phyloP scores from a whole-genome alignment of 352 stramenopile species.

The Pythium rhizo-oryzae region DNA sequence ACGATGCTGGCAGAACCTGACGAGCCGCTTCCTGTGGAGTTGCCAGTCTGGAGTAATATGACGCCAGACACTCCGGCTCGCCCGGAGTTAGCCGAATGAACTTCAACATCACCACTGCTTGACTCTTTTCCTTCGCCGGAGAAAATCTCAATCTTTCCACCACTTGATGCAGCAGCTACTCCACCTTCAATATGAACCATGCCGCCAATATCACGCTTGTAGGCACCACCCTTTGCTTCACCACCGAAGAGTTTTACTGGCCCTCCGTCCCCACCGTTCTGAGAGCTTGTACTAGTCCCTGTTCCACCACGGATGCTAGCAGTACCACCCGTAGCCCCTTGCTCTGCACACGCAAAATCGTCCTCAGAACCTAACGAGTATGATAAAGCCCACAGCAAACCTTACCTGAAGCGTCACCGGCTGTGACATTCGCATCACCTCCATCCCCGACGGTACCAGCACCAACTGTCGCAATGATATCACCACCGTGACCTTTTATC shows the following conservation, averaged over 20 bases:
- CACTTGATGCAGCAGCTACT: conserved; percentile 45
- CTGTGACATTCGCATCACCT: conserved; percentile 63
- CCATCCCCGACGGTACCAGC: conserved; percentile 38
- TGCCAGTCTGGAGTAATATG: conserved; percentile 72
- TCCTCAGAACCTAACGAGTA: neutral
- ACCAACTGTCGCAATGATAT: conserved; percentile 40
- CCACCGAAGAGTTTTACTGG: conserved; percentile 54
- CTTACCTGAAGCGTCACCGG: conserved; percentile 65
- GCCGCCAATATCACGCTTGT: conserved; percentile 50
- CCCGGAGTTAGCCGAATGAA: conserved; percentile 72
- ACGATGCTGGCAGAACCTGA: conserved; percentile 77
- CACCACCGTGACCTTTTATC: conserved; percentile 47
- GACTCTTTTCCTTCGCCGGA: conserved; percentile 47
- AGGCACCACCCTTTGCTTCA: conserved; percentile 52
- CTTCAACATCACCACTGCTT: conserved; percentile 68
- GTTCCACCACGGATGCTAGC: conserved; percentile 53
- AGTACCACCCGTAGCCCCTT: conserved; percentile 41
- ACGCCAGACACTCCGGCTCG: conserved; percentile 80
- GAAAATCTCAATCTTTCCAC: conserved; percentile 65
- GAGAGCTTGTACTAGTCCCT: conserved; percentile 45
- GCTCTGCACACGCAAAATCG: conserved; percentile 32
- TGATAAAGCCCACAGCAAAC: conserved; percentile 6
- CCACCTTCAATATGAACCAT: conserved; percentile 66
- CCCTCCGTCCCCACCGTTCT: conserved; percentile 68
- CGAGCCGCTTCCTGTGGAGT: conserved; percentile 42